Evolutionary conservation across 345 rosid genomes (phyloP).

Genomic region (Gossypium turneri): DNA sequence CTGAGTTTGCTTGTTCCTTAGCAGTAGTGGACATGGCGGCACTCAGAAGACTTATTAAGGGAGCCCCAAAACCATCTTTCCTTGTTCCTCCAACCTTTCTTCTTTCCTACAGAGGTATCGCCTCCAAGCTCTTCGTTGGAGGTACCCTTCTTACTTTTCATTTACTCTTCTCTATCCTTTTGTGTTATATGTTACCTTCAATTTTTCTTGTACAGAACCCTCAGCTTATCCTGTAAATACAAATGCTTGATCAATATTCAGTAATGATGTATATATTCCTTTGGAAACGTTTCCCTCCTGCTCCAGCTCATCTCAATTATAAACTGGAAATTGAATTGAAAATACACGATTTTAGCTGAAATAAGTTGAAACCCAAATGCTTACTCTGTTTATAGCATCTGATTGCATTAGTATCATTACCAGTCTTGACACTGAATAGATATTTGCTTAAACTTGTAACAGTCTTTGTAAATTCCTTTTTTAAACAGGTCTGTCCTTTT

Average conservation of each 20-base stretch:
- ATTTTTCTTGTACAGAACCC: neutral
- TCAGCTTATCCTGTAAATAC: neutral
- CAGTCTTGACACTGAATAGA: neutral
- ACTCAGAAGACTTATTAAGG: conserved; percentile 38
- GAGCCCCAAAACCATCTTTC: conserved; percentile 17
- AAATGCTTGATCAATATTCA: neutral
- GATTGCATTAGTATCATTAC: neutral
- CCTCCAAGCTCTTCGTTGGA: conserved; percentile 77
- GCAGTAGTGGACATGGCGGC: conserved; percentile 44
- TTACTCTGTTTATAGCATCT: neutral
- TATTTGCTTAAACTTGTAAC: neutral
- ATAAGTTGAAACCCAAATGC: neutral
- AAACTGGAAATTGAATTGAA: neutral
- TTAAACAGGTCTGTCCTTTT: conserved; percentile 48
- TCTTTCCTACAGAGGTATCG: conserved; percentile 49
- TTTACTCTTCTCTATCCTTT: neutral
- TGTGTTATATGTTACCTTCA: neutral
- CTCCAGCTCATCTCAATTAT: neutral
- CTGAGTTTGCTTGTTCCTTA: neutral
- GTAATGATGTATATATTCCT: neutral
- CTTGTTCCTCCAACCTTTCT: conserved; percentile 26
- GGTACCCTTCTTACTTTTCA: conserved; percentile 26
- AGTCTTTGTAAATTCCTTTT: neutral
- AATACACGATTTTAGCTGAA: neutral
- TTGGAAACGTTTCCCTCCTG: neutral